Conservation (phyloP, 176 grass and related monocot species). For the Musa acuminata region DNA sequence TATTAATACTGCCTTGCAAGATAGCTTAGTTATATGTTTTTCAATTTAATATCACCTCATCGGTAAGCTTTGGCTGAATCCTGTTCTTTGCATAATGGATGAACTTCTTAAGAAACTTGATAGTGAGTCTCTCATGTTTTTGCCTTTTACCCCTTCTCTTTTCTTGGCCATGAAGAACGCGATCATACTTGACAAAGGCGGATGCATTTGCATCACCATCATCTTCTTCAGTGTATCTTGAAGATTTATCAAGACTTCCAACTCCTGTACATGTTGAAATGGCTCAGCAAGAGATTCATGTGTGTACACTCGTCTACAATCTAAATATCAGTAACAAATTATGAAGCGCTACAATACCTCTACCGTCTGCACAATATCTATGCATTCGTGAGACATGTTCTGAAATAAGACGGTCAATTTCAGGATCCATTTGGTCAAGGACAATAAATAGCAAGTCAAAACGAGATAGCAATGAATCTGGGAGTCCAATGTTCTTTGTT, state of each 20-base stretch:
- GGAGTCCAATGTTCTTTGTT: conserved; percentile 96
- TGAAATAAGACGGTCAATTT: conserved; percentile 89
- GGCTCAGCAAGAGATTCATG: conserved; percentile 14
- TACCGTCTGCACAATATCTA: conserved; percentile 87
- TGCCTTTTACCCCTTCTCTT: conserved; percentile 70
- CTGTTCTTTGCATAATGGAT: conserved; percentile 96
- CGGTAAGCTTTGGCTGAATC: conserved; percentile 83
- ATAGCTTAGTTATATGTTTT: neutral
- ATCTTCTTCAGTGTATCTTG: conserved; percentile 74
- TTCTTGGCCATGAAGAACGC: conserved; percentile 92
- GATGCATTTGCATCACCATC: conserved; percentile 64
- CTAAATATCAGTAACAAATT: conserved; percentile 18
- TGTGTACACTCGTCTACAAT: neutral
- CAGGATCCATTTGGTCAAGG: conserved; percentile 99
- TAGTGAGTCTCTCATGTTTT: conserved; percentile 76
- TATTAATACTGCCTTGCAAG: neutral
- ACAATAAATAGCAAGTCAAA: conserved; percentile 99
- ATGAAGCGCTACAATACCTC: conserved; percentile 42
- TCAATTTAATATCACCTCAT: conserved; percentile 53
- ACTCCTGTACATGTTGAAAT: conserved; percentile 30
- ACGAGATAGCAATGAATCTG: conserved; percentile 92
- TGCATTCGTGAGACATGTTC: conserved; percentile 94
- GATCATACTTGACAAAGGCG: conserved; percentile 90
- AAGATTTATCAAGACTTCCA: conserved; percentile 43
- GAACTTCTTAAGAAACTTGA: conserved; percentile 97